Evolutionary conservation across 371 early-diverging fungal genomes (phyloP).

Genomic region (Mucor sp.): DNA sequence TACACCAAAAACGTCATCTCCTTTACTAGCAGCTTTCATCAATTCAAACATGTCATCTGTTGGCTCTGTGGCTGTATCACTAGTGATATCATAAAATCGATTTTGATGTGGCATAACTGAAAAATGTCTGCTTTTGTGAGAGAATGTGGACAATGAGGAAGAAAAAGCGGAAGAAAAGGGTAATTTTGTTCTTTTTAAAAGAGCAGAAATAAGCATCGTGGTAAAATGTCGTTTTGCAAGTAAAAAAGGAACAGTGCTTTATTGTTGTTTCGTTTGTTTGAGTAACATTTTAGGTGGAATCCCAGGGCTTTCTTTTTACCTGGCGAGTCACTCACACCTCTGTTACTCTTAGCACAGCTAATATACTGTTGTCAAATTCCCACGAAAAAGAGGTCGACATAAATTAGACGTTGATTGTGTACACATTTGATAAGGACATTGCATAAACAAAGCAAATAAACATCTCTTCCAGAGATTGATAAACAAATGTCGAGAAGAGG

Average conservation of each 20-base stretch:
- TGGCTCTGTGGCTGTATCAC: conserved; percentile 80
- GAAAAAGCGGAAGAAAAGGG: background rate
- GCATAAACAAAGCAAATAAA: background rate
- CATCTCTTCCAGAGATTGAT: background rate
- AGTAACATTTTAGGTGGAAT: background rate
- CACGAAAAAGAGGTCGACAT: background rate
- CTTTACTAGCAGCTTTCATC: conserved; percentile 70
- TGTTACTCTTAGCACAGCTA: background rate
- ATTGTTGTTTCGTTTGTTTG: background rate
- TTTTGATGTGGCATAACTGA: conserved; percentile 7
- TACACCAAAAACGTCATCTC: conserved; percentile 85
- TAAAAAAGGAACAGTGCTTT: background rate
- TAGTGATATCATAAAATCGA: conserved; percentile 49
- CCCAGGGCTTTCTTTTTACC: background rate
- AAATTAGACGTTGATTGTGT: background rate
- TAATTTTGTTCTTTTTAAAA: background rate
- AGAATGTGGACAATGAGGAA: background rate
- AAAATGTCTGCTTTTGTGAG: background rate
- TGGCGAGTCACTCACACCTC: background rate
- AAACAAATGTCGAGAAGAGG: background rate
- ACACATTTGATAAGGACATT: background rate
- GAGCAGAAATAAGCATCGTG: background rate
- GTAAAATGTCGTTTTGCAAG: background rate
- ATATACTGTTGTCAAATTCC: background rate
- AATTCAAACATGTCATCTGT: conserved; percentile 78